Conservation (phyloP, 345 rosid genomes). For the Clausena lansium region DNA sequence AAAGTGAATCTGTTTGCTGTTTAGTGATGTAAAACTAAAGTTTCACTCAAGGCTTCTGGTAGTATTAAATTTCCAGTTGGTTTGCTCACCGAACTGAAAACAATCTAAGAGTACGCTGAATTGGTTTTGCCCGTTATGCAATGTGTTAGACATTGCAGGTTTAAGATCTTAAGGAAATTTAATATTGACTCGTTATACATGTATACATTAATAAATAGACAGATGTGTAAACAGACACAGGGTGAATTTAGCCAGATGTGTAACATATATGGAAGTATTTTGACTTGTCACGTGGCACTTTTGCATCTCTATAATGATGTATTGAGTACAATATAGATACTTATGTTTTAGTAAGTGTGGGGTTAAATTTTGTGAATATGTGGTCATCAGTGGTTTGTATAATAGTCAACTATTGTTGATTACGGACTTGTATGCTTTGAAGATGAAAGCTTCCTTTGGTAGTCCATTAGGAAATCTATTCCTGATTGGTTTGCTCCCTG, state of each 20-base stretch:
- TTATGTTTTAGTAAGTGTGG: neutral
- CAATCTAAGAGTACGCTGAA: neutral
- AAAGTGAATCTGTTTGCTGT: neutral
- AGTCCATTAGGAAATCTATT: slow-evolving; percentile 8
- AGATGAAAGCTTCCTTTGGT: slow-evolving; percentile 7
- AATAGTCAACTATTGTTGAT: neutral
- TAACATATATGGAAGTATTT: neutral
- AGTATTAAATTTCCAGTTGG: neutral
- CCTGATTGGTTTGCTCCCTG: slow-evolving; percentile 20
- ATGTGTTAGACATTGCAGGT: slow-evolving; percentile 2
- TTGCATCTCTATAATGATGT: neutral
- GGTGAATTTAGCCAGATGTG: too few species aligned
- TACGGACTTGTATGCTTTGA: neutral
- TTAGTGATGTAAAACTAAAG: neutral
- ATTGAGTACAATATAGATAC: neutral
- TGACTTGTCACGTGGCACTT: neutral
- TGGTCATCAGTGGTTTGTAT: neutral
- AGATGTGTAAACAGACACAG: neutral
- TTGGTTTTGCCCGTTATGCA: slow-evolving; percentile 1
- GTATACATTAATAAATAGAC: too few species aligned
- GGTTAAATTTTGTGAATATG: neutral
- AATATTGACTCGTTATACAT: neutral
- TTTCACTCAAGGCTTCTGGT: neutral
- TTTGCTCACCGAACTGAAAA: slow-evolving; percentile 1
- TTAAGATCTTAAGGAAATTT: slow-evolving; percentile 18